Conservation (phyloP, 2,329 filamentous ascomycete species). For the Ascochyta koolunga region DNA sequence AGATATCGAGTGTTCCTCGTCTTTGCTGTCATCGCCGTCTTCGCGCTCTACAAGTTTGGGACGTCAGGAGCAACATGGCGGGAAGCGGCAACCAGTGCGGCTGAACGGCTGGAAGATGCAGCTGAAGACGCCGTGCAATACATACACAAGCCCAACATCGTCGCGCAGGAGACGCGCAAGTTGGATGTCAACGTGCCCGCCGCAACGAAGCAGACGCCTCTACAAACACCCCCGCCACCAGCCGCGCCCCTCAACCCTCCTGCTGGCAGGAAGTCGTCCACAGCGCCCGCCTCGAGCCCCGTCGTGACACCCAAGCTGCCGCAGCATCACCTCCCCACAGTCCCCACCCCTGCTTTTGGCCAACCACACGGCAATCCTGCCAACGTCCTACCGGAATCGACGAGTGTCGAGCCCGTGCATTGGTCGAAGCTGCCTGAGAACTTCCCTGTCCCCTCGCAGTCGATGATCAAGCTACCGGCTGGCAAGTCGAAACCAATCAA, state of each 20-base stretch:
- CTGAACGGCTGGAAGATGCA: conserved; percentile 22
- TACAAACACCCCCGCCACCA: conserved; percentile 40
- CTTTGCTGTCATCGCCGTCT: conserved; percentile 60
- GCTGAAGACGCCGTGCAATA: conserved; percentile 26
- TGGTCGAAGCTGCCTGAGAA: conserved; percentile 78
- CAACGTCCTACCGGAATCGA: conserved; percentile 29
- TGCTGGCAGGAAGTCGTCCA: conserved; percentile 23
- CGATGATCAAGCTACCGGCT: conserved; percentile 77
- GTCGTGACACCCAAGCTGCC: conserved; percentile 15
- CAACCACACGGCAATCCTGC: conserved; percentile 22
- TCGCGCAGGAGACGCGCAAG: conserved; percentile 42
- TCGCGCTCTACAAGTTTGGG: conserved; percentile 61
- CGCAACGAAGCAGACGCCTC: conserved; percentile 31
- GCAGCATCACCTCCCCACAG: conserved; percentile 21
- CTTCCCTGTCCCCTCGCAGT: conserved; percentile 75
- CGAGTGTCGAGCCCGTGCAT: conserved; percentile 55
- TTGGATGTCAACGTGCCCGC: conserved; percentile 40
- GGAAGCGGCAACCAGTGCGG: conserved; percentile 30
- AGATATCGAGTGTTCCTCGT: conserved; percentile 67
- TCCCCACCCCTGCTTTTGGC: conserved; percentile 21
- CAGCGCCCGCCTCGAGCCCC: conserved; percentile 19
- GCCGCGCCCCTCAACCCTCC: conserved; percentile 9
- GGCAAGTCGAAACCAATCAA: conserved; percentile 73
- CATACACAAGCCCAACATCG: conserved; percentile 29
- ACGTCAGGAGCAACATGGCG: conserved; percentile 52